These are phyloP conservation scores for Immersiporthe knoxdaviesiana DNA, from an alignment of 2,329 filamentous ascomycete genomes.

Conservation along the genomic window DNA sequence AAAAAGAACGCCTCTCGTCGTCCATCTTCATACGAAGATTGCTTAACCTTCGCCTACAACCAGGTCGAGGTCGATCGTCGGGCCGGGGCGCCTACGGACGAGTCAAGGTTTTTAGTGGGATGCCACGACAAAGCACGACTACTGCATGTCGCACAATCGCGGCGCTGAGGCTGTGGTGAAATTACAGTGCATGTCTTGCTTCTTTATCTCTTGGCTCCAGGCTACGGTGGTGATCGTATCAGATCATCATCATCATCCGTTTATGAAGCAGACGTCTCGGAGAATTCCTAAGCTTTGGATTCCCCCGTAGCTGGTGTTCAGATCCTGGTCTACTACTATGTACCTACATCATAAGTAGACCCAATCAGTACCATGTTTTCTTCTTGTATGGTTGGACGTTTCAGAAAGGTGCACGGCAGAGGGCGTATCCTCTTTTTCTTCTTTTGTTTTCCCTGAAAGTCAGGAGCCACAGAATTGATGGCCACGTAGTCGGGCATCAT, in stretches of 20 bases:
- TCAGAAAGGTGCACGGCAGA: background rate
- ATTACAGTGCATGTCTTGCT: background rate
- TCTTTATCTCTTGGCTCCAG: conserved; percentile 1
- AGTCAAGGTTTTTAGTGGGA: background rate
- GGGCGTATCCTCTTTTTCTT: background rate
- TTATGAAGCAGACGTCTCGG: background rate
- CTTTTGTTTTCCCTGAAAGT: too few relatives aligned
- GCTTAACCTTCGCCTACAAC: background rate
- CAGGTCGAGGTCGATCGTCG: conserved; percentile 4
- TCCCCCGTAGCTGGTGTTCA: background rate
- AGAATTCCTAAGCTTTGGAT: conserved; percentile 1
- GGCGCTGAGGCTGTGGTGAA: background rate
- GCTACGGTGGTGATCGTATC: background rate
- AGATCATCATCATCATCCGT: background rate
- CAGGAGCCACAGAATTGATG: conserved; percentile 1
- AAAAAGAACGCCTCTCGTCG: background rate
- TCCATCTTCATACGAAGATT: background rate
- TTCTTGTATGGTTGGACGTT: background rate
- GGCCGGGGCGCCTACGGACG: background rate
- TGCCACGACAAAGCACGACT: conserved; percentile 1
- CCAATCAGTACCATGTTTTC: background rate
- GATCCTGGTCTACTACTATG: background rate
- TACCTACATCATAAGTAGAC: background rate
- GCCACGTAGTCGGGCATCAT: background rate
- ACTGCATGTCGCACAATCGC: background rate